Conservation (phyloP, 768 basidiomycete species). For the Boletus speciosus region DNA sequence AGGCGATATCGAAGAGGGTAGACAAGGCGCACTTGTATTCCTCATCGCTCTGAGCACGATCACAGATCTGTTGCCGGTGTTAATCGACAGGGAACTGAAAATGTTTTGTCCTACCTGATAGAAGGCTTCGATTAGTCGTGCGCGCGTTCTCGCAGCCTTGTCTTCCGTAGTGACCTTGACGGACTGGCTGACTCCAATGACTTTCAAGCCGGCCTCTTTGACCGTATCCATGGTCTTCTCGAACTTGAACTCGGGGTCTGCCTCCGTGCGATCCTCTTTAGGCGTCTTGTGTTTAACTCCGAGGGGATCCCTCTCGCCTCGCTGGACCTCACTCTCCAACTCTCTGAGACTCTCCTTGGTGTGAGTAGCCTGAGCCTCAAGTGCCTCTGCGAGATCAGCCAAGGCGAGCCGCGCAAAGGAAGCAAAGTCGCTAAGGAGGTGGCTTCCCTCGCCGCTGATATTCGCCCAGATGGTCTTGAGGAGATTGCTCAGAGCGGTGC, state of each 20-base stretch:
- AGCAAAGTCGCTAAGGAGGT: slow-evolving; percentile 57
- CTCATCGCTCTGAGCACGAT: slow-evolving; percentile 60
- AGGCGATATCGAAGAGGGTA: slow-evolving; percentile 53
- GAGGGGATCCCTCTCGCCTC: slow-evolving; percentile 54
- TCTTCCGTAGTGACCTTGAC: slow-evolving; percentile 44
- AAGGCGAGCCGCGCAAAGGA: slow-evolving; percentile 62
- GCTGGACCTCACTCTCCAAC: slow-evolving; percentile 56
- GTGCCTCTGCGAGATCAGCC: slow-evolving; percentile 60
- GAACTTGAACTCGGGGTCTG: slow-evolving; percentile 52
- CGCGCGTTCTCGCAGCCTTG: slow-evolving; percentile 38
- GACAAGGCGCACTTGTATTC: slow-evolving; percentile 55
- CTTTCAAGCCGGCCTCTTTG: slow-evolving; percentile 53
- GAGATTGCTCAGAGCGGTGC: slow-evolving; percentile 47
- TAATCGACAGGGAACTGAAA: not conserved
- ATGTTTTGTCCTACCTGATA: slow-evolving; percentile 39
- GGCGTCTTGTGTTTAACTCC: slow-evolving; percentile 51
- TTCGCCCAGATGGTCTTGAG: slow-evolving; percentile 53
- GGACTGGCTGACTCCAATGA: slow-evolving; percentile 52
- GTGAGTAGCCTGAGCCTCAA: slow-evolving; percentile 49
- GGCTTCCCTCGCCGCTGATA: slow-evolving; percentile 49
- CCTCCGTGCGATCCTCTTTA: slow-evolving; percentile 38
- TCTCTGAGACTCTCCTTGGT: slow-evolving; percentile 53
- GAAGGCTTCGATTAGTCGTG: slow-evolving; percentile 49
- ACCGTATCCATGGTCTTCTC: slow-evolving; percentile 66
- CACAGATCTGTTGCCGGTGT: slow-evolving; percentile 46